Evolutionary conservation across 2,329 filamentous ascomycete genomes (phyloP).

Genomic region (Trichophaea hybrida): DNA sequence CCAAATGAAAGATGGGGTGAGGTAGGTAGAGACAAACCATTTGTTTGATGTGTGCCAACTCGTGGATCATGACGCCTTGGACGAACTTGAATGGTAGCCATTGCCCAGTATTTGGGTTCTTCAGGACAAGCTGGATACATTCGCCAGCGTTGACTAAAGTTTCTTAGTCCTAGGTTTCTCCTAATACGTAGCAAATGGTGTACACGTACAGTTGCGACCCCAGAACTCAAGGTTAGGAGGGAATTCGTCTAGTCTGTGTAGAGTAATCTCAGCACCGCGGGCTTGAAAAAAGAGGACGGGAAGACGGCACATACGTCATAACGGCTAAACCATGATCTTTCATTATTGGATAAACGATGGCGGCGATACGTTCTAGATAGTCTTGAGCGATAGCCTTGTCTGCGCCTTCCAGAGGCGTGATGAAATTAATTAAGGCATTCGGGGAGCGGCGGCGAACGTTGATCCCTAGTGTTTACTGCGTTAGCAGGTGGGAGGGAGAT

Average conservation of each 20-base stretch:
- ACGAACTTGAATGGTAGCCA: conserved; percentile 77
- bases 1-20: not conserved
- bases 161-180: not conserved
- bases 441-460: conserved; percentile 62
- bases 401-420: conserved; percentile 57
- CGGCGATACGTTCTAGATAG: conserved; percentile 62
- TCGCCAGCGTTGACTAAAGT: conserved; percentile 60
- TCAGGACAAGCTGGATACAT: conserved; percentile 70
- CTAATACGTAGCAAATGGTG: not conserved
- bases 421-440: conserved; percentile 68
- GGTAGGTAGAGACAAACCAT: conserved; percentile 35
- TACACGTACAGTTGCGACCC: conserved; percentile 51
- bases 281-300: not conserved
- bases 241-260: conserved; percentile 55
- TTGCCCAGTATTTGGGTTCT: conserved; percentile 45
- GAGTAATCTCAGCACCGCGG: not conserved
- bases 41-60: conserved; percentile 45
- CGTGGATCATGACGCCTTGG: conserved; percentile 93
- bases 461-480: conserved; percentile 30
- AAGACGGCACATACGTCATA: conserved; percentile 34
- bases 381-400: conserved; percentile 50
- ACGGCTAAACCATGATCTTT: conserved; percentile 49
- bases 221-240: conserved; percentile 69
- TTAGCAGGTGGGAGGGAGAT: not conserved
- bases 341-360: conserved; percentile 58